A percentile compares a stretch with the other conserved stretches of the same genome.
Conservation (phyloP, 2,329 filamentous ascomycete species). For the Teratosphaeria viscida region DNA sequence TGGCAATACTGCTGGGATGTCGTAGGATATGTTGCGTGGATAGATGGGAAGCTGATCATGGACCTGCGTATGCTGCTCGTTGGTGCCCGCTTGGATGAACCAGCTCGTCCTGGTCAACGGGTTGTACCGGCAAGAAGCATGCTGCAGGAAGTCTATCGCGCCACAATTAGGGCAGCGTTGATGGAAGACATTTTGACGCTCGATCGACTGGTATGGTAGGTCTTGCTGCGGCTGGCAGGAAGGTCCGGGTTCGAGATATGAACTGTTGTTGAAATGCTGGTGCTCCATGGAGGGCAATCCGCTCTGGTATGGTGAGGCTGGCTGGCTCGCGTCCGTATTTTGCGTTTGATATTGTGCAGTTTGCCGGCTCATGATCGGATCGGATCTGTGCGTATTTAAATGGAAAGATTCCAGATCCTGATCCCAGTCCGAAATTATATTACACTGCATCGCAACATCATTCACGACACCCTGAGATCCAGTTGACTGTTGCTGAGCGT, state of each 20-base stretch:
- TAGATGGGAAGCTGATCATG: background rate
- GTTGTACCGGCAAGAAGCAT: background rate
- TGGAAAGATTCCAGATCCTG: background rate
- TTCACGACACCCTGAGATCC: background rate
- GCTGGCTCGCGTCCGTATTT: background rate
- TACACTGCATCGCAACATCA: background rate
- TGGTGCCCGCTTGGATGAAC: background rate
- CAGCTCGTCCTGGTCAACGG: background rate
- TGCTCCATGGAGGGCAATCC: background rate
- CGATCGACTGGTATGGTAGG: background rate
- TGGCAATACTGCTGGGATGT: background rate
- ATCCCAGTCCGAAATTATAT: background rate
- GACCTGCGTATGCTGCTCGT: background rate
- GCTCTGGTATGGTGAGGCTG: background rate
- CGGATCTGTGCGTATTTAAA: background rate
- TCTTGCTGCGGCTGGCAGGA: background rate
- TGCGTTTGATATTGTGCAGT: background rate
- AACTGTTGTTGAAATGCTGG: background rate
- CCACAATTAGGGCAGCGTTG: background rate
- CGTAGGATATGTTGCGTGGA: background rate
- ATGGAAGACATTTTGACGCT: background rate
- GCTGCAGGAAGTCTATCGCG: background rate
- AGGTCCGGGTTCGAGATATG: background rate
- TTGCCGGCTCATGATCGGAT: background rate
- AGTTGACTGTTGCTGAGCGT: background rate